phyloP scores from a whole-genome alignment of 1,139 yeast species.

The Hyphopichia fennica region DNA sequence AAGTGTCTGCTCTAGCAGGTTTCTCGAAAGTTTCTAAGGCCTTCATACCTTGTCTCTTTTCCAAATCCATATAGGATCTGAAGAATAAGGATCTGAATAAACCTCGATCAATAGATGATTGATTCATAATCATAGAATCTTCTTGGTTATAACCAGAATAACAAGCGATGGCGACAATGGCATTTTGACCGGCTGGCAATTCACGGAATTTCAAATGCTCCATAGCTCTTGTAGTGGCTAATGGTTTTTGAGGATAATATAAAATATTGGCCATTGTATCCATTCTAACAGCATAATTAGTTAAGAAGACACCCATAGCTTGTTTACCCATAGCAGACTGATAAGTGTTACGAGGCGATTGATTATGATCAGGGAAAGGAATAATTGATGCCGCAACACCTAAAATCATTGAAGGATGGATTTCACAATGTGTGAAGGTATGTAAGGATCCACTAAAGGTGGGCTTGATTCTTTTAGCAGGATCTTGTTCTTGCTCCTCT shows the following conservation, averaged over 20 bases:
- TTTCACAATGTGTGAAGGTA: constrained; percentile 97
- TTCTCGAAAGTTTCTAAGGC: constrained; percentile 95
- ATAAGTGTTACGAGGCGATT: constrained; percentile 97
- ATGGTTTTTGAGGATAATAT: constrained; percentile 98
- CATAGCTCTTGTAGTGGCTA: constrained; percentile 99
- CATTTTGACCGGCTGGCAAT: constrained; percentile 98
- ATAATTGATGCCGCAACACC: constrained; percentile 98
- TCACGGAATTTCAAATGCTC: constrained; percentile 96
- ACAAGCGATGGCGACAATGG: constrained; percentile 96
- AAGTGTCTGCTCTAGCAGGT: constrained; percentile 91
- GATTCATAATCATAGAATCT: constrained; percentile 99
- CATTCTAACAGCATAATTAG: constrained; percentile 96
- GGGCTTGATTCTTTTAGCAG: constrained; percentile 87
- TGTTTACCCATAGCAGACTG: constrained; percentile 99
- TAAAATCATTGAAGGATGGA: constrained; percentile 97
- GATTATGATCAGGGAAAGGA: constrained; percentile 99
- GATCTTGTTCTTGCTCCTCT: constrained; percentile 59
- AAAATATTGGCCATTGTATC: constrained; percentile 98
- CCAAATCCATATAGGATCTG: constrained; percentile 98
- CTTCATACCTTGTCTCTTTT: constrained; percentile 97
- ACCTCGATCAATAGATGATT: constrained; percentile 95
- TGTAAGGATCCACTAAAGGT: constrained; percentile 63
- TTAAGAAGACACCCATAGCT: constrained; percentile 99
- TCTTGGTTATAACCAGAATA: constrained; percentile 99
- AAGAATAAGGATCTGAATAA: constrained; percentile 92